These are phyloP conservation scores for Esteya vermicola DNA, from an alignment of 2,329 filamentous ascomycete genomes.

Conservation along the genomic window DNA sequence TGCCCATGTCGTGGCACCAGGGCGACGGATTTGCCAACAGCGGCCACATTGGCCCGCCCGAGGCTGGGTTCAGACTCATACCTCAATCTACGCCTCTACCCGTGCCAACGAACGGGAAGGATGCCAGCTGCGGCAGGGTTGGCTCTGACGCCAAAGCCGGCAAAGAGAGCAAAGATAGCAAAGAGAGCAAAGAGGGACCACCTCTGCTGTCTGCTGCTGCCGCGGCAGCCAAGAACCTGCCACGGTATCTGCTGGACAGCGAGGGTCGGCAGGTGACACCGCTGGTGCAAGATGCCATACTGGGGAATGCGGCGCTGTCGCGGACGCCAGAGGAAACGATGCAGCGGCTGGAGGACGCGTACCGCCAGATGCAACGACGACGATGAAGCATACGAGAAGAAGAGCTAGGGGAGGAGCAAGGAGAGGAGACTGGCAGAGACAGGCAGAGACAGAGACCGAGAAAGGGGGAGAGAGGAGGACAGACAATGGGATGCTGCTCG, in stretches of 20 bases:
- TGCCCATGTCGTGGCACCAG: constrained; percentile 39
- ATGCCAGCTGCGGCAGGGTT: too few species aligned
- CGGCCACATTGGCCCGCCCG: constrained; percentile 4
- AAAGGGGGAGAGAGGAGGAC: too few species aligned
- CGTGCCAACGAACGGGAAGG: background rate
- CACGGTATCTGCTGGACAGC: constrained; percentile 35
- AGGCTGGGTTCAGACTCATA: background rate
- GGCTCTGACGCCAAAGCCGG: background rate
- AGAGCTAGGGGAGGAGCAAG: too few species aligned
- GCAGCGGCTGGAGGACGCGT: constrained; percentile 27
- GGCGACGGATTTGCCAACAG: constrained; percentile 43
- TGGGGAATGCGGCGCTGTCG: constrained; percentile 3
- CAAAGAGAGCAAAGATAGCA: background rate
- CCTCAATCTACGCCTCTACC: constrained; percentile 9
- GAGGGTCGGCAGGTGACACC: constrained; percentile 44
- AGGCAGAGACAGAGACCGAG: too few species aligned
- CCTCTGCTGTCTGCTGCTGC: background rate
- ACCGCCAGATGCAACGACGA: constrained; percentile 5
- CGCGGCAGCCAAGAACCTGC: constrained; percentile 12
- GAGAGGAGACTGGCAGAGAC: too few species aligned
- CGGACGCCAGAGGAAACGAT: constrained; percentile 4
- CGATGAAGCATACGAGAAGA: too few species aligned
- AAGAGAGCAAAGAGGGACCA: background rate
- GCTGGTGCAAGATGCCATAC: constrained; percentile 28
- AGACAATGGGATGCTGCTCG: too few species aligned